Percentiles rank a stretch among this genome's conserved stretches.
phyloP scores from a whole-genome alignment of 1,284 basidiomycete genomes.

The Irpex sp. region DNA sequence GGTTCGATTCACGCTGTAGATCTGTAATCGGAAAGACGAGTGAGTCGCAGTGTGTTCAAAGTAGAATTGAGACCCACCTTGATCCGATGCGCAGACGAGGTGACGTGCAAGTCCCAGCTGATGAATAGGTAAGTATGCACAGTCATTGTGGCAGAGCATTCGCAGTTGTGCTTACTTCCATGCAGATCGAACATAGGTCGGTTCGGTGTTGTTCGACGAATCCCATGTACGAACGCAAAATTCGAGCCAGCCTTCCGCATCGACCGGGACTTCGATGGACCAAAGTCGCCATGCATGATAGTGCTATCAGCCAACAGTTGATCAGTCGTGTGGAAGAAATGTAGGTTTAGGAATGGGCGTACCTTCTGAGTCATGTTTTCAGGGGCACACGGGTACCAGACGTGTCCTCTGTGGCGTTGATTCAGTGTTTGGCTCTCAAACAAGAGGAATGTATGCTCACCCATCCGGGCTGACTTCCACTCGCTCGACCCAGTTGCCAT shows the following conservation, averaged over 20 bases:
- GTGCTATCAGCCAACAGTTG: conserved; percentile 29
- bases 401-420: conserved; percentile 34
- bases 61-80: conserved; percentile 23
- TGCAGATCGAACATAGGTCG: conserved; percentile 50
- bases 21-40: neutral
- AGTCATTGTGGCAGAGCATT: neutral
- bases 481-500: conserved; percentile 53
- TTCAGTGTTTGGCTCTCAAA: neutral
- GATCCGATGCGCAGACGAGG: conserved; percentile 51
- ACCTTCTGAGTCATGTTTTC: conserved; percentile 51
- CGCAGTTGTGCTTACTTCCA: conserved; percentile 41
- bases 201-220: conserved; percentile 55
- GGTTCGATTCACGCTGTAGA: conserved; percentile 49
- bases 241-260: conserved; percentile 56
- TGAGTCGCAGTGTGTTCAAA: neutral
- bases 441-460: conserved; percentile 24
- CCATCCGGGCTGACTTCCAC: conserved; percentile 54
- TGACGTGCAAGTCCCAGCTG: conserved; percentile 56
- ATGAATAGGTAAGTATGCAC: neutral
- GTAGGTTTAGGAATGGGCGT: neutral
- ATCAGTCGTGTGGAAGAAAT: too few relatives aligned
- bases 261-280: conserved; percentile 48
- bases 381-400: conserved; percentile 45
- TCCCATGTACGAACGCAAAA: conserved; percentile 59
- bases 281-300: conserved; percentile 55